Conservation (phyloP, 1,139 yeast genomes). For the Suhomyces choctaworum region DNA sequence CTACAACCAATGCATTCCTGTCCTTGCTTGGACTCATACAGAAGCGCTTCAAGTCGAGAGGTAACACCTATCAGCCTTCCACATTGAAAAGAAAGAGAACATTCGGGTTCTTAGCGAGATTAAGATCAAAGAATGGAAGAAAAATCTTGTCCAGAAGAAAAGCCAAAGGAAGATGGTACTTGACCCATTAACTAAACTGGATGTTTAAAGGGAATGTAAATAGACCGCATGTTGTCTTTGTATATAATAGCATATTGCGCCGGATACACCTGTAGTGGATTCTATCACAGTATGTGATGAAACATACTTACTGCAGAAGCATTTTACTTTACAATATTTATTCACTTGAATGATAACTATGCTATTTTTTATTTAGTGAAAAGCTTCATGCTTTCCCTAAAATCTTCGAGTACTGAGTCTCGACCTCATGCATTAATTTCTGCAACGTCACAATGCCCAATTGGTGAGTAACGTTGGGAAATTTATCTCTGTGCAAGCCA, state of each 20-base stretch:
- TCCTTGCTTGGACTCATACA: conserved; percentile 44
- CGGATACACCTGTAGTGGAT: too few species aligned
- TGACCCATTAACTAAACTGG: conserved; percentile 75
- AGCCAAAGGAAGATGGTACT: conserved; percentile 92
- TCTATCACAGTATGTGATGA: too few species aligned
- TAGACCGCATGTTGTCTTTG: conserved; percentile 7
- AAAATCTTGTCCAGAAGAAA: conserved; percentile 76
- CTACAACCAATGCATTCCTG: conserved; percentile 22
- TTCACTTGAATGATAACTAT: not conserved
- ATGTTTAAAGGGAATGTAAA: conserved; percentile 2
- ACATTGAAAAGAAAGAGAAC: conserved; percentile 88
- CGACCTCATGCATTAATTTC: conserved; percentile 64
- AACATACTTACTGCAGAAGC: too few species aligned
- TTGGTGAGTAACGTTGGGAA: conserved; percentile 87
- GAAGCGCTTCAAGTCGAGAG: conserved; percentile 82
- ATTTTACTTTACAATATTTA: not conserved
- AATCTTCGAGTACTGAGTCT: conserved; percentile 49
- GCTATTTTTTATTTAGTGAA: too few species aligned
- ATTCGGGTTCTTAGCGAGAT: conserved; percentile 88
- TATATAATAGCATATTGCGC: too few species aligned
- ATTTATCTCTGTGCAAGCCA: conserved; percentile 81
- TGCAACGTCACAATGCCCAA: conserved; percentile 72
- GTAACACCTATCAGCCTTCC: conserved; percentile 93
- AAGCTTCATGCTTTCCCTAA: conserved; percentile 40
- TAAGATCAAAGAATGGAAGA: conserved; percentile 75